Evolutionary conservation across 768 basidiomycete species (phyloP).

Genomic region (Boletus huronensis): DNA sequence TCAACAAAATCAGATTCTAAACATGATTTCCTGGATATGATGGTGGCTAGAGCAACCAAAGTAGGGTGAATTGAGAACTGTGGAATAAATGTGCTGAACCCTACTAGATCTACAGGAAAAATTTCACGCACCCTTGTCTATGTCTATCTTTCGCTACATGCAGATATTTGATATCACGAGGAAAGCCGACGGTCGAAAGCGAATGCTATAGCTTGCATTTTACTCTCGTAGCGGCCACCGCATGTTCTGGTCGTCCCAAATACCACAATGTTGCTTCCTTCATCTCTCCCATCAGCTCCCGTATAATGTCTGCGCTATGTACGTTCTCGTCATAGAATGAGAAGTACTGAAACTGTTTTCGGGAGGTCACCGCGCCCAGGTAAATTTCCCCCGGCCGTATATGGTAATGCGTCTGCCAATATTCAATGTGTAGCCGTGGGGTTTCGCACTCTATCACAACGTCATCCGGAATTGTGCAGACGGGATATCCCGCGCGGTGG

Average conservation of each 20-base stretch:
- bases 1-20: too few relatives aligned
- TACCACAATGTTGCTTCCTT: constrained; percentile 29
- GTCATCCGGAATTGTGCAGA: not conserved
- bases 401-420: constrained; percentile 21
- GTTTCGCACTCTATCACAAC: not conserved
- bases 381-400: constrained; percentile 39
- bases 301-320: constrained; percentile 34
- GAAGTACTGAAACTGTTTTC: constrained; percentile 32
- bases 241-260: not conserved
- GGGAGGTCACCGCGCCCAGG: constrained; percentile 39
- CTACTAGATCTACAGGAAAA: too few relatives aligned
- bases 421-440: constrained; percentile 1
- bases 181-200: too few relatives aligned
- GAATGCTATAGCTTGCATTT: not conserved
- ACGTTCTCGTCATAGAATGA: constrained; percentile 44
- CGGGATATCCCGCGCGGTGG: constrained; percentile 1
- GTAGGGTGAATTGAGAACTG: too few relatives aligned
- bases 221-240: too few relatives aligned
- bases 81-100: too few relatives aligned
- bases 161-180: too few relatives aligned
- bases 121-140: too few relatives aligned
- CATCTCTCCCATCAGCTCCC: constrained; percentile 45
- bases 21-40: too few relatives aligned
- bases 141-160: too few relatives aligned
- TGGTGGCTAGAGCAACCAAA: too few relatives aligned